These are phyloP conservation scores for Inonotus hispidus DNA, from an alignment of 1,284 basidiomycete species.

Conservation along the genomic window DNA sequence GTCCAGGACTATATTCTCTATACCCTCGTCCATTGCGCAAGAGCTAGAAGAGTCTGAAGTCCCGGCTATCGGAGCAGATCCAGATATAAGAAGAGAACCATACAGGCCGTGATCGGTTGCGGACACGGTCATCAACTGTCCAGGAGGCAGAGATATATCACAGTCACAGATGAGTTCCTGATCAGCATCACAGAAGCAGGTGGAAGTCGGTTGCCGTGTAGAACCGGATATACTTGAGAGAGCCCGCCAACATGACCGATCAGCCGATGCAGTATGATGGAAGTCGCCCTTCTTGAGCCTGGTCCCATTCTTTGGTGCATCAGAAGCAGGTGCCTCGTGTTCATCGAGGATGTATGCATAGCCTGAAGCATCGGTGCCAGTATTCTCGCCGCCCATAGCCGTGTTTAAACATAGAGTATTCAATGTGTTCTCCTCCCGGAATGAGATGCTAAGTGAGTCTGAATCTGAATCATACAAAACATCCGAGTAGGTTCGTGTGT, in stretches of 20 bases:
- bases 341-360: not conserved
- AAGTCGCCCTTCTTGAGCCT: not conserved
- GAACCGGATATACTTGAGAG: not conserved
- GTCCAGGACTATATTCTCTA: not conserved
- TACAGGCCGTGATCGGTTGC: not conserved
- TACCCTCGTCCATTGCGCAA: not conserved
- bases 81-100: not conserved
- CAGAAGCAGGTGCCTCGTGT: not conserved
- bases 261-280: not conserved
- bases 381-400: not conserved
- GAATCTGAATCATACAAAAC: slow-evolving; percentile 1
- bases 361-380: not conserved
- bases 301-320: not conserved
- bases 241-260: not conserved
- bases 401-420: not conserved
- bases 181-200: slow-evolving; percentile 6
- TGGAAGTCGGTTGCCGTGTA: not conserved
- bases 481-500: not conserved
- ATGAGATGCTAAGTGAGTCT: slow-evolving; percentile 1
- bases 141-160: slow-evolving; percentile 2
- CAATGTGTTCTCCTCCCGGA: not conserved
- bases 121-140: not conserved
- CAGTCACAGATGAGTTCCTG: not conserved
- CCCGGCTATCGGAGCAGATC: not conserved
- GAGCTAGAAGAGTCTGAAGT: not conserved